Base-by-base conservation (phyloP, 164 flowering plant genomes). In the Nelumbo lutea region DNA sequence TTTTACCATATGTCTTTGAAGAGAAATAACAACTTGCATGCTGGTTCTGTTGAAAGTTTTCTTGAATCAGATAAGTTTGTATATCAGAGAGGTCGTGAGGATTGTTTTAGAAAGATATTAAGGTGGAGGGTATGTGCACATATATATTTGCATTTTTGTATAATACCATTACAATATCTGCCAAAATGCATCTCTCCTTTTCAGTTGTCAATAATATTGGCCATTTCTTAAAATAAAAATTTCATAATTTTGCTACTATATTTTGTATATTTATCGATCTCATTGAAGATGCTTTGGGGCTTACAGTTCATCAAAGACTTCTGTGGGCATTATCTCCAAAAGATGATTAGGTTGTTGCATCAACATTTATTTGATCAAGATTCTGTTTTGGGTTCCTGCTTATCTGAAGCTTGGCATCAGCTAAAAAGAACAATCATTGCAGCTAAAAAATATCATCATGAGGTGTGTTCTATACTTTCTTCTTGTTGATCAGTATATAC, bases 371-470 rank as follows among this genome's bases (percentile, higher is more conserved):
- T 60, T 44, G 59, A 65, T 3, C 65, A 71, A 62, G 73, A 63
- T 38, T 64, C 78, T 72, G 41, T 70, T 52, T 52, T 72, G 48
- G 42, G 60, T 14, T 75, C 83, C 47, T 81, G 66, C 64, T 42
- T 75, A 11, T 82, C 86, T 64, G 70, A 75, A 70, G 78, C 74
- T 66, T 61, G 70, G 57, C 63, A 73, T 62, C 79, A 75, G 41
- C 59, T 82, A 10, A 77, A 73, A 66, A 76, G 67, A 73, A 70
- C 62, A 10, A 72, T 70, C 62, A 67, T 79, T 41, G 73, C 79
- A 45, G 79, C 76, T 8, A 78, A 78, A 70, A 75, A 64, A 59
- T 82, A 79, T 72, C 97, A 91, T 72, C 90, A 84, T 64, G 69
- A 91, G 95, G 97, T 89, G 45, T 56, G 82, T 62, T 38, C 10